A percentile compares a stretch with the other conserved stretches of the same genome.
phyloP scores from a whole-genome alignment of 257 asterid species.

The Jacaranda mimosifolia region DNA sequence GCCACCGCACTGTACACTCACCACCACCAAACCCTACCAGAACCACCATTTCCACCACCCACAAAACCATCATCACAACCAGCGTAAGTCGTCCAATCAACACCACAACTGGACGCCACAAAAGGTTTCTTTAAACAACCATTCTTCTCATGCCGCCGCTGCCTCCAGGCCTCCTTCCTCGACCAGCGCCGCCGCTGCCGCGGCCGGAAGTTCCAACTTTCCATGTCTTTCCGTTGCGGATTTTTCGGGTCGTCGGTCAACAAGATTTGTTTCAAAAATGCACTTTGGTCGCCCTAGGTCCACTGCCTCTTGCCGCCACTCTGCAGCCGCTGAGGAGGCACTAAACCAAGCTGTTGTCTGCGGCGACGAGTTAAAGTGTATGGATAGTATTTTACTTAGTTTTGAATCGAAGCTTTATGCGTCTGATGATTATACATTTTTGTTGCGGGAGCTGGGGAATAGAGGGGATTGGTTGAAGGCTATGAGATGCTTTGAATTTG shows the following conservation, averaged over 20 bases:
- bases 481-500: constrained; percentile 79
- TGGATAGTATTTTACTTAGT: constrained; percentile 52
- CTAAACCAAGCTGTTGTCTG: constrained; percentile 53
- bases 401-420: constrained; percentile 67
- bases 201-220: constrained; percentile 43
- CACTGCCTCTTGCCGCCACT: constrained; percentile 66
- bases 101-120: constrained; percentile 53
- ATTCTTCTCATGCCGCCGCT: constrained; percentile 44
- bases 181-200: constrained; percentile 32
- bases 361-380: constrained; percentile 40
- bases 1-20: constrained; percentile 80
- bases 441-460: constrained; percentile 88
- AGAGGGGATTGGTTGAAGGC: constrained; percentile 80
- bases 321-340: constrained; percentile 75
- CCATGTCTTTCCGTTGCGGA: constrained; percentile 65
- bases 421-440: constrained; percentile 73
- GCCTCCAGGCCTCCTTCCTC: constrained; percentile 43
- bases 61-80: constrained; percentile 45
- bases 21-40: constrained; percentile 84
- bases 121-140: constrained; percentile 62
- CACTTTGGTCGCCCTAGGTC: constrained; percentile 83
- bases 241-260: constrained; percentile 86
- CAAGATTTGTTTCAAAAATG: constrained; percentile 88
- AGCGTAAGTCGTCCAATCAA: constrained; percentile 40
- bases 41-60: constrained; percentile 59